These are phyloP conservation scores for Metschnikowia aberdeeniae DNA, from an alignment of 805 yeast species.

Conservation along the genomic window DNA sequence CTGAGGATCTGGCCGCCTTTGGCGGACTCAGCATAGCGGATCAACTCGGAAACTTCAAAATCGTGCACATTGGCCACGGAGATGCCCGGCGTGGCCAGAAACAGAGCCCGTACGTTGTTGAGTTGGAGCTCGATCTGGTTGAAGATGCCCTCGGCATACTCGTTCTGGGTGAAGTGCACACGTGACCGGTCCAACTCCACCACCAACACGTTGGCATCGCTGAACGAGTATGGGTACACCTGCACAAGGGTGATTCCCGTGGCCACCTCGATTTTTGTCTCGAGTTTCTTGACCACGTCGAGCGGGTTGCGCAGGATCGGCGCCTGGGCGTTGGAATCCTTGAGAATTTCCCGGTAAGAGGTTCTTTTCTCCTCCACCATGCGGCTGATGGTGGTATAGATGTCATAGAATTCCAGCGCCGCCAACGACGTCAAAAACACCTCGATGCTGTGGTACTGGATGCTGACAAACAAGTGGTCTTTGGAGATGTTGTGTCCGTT, in stretches of 20 bases:
- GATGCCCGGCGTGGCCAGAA: constrained; percentile 54
- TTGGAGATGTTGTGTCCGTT: constrained; percentile 44
- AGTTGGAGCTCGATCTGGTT: constrained; percentile 59
- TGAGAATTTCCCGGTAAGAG: constrained; percentile 72
- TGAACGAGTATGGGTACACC: constrained; percentile 77
- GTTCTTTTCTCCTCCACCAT: constrained; percentile 68
- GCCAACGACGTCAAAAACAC: constrained; percentile 78
- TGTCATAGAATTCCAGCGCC: constrained; percentile 77
- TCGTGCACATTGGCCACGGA: constrained; percentile 46
- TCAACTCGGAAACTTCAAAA: constrained; percentile 52
- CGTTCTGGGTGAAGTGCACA: constrained; percentile 51
- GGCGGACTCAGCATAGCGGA: constrained; percentile 52
- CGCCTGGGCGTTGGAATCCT: constrained; percentile 45
- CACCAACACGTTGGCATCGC: constrained; percentile 72
- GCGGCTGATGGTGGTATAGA: constrained; percentile 63
- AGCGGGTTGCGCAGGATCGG: constrained; percentile 11
- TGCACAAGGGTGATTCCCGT: constrained; percentile 56
- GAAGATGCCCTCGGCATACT: constrained; percentile 41
- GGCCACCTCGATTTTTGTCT: constrained; percentile 63
- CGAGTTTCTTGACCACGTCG: constrained; percentile 42
- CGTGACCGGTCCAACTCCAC: constrained; percentile 51
- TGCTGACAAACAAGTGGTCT: constrained; percentile 57
- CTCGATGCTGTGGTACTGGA: constrained; percentile 49
- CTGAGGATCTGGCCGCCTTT: constrained; percentile 76
- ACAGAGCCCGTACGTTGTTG: constrained; percentile 60